These are phyloP conservation scores for Plasmodium inui DNA, from an alignment of 169 alveolate genomes.

Conservation along the genomic window DNA sequence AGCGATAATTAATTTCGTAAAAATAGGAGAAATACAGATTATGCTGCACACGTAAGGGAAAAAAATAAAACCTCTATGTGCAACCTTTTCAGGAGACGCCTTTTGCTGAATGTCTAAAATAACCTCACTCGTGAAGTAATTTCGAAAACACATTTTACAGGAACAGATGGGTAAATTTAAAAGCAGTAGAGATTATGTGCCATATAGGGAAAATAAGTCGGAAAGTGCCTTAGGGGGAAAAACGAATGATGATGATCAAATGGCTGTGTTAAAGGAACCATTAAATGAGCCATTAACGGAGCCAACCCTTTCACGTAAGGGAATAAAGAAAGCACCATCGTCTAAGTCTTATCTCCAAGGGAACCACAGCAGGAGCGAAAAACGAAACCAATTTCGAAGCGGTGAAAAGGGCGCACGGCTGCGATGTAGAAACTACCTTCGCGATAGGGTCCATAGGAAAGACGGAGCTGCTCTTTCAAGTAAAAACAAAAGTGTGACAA, in stretches of 20 bases:
- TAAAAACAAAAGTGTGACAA: conserved; percentile 7
- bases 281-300: not conserved
- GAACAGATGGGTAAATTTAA: not conserved
- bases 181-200: not conserved
- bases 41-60: not conserved
- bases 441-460: not conserved
- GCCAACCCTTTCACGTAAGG: not conserved
- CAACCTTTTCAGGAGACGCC: not conserved
- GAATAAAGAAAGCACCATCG: not conserved
- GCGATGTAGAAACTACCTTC: not conserved
- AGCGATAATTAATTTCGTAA: not conserved
- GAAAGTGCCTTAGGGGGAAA: not conserved
- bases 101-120: not conserved
- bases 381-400: not conserved
- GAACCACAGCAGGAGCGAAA: not conserved
- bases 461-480: conserved; percentile 4
- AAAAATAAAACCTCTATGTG: not conserved
- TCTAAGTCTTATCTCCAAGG: not conserved
- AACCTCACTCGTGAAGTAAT: not conserved
- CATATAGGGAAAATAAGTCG: not conserved
- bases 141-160: not conserved
- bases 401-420: not conserved
- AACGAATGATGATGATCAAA: not conserved
- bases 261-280: not conserved
- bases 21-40: not conserved